These are phyloP conservation scores for Xerocomellus dryophilus DNA, from an alignment of 768 basidiomycete species.

Conservation along the genomic window DNA sequence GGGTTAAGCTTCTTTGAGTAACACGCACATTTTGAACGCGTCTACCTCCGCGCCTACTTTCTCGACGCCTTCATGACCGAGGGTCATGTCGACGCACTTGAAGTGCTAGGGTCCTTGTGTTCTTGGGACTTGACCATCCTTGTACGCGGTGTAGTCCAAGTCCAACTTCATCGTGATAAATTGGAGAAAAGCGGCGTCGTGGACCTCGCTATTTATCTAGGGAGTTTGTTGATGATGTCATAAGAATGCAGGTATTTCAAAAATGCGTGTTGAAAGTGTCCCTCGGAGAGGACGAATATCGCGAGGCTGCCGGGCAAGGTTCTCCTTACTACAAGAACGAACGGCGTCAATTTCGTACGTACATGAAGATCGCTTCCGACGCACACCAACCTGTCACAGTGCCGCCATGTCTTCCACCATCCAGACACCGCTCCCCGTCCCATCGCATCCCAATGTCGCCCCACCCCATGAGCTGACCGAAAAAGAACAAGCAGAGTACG, in stretches of 20 bases:
- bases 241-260: background rate
- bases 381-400: no score
- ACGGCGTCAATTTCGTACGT: no score
- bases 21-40: constrained; percentile 35
- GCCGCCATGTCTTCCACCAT: constrained; percentile 11
- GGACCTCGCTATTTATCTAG: background rate
- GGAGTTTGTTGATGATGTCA: constrained; percentile 7
- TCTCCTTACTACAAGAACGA: no score
- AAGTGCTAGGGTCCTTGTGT: constrained; percentile 29
- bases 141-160: constrained; percentile 31
- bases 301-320: no score
- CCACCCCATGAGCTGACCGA: constrained; percentile 40
- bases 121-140: constrained; percentile 21
- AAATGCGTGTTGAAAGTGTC: no score
- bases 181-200: background rate
- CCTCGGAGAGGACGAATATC: no score
- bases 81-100: constrained; percentile 32
- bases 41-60: constrained; percentile 31
- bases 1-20: no score
- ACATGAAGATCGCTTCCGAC: no score
- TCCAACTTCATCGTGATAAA: constrained; percentile 16
- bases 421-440: constrained; percentile 24
- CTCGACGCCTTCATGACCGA: constrained; percentile 41
- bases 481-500: constrained; percentile 47
- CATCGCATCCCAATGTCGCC: constrained; percentile 27